Evolutionary conservation across 2,329 filamentous ascomycete genomes (phyloP), one percentile per base, ranked within the genome.

Genomic region (Fusarium albidum): DNA sequence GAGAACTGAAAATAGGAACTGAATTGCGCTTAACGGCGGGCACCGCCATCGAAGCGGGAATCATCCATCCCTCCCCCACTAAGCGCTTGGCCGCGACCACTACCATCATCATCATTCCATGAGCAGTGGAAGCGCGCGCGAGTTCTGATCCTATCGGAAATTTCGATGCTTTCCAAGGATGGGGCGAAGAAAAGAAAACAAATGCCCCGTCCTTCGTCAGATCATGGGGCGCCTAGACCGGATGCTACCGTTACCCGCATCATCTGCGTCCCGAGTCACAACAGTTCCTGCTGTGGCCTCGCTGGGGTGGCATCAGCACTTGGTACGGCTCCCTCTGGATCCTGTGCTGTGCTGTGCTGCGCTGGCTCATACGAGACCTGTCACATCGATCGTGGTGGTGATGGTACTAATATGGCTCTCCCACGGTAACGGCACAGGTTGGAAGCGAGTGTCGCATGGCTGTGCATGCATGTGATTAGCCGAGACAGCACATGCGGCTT

Each of bases 391-490:
- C 35, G 34, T 17, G 28, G 15, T n/a, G 18, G 21, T n/a, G 12
- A 27, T 10, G n/a, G n/a, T n/a, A n/a, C n/a, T n/a, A n/a, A n/a
- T n/a, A n/a, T n/a, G 12, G 6, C 43, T 38, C 29, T 42, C 9
- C 31, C n/a, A 31, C 26, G 18, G 25, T 6, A 5, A 31, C 15
- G 29, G 14, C 28, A 8, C 3, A 41, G 13, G 13, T 9, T 28
- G 26, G 21, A 21, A 17, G 11, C 15, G 35, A 25, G 35, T 31
- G 29, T 18, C 49, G 60, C 52, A 57, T 57, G 33, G 14, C 52
- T 37, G 59, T 10, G 37, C 37, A 51, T 41, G 43, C 59, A 63
- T 58, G 59, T 55, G 59, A 61, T 50, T 26, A 33, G 8, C 42
- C 28, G 49, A 51, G 35, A 45, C 21, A 44, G 18, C 21, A 28